Percentiles rank a stretch among this genome's conserved stretches.
Evolutionary conservation across 75 land plant genomes (phyloP).

Genomic region (Pseudotsuga menziesii): DNA sequence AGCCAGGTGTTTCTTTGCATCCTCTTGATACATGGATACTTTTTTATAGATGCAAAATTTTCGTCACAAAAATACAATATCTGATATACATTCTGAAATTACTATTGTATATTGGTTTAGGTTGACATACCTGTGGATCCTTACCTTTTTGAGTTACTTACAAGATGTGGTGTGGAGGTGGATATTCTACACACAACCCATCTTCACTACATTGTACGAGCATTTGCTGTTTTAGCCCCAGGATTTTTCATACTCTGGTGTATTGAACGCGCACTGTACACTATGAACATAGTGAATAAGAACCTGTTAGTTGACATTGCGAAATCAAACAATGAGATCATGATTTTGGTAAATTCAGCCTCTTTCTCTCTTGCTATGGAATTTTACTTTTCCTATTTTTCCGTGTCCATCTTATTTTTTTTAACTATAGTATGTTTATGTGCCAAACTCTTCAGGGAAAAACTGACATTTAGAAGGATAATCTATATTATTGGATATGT

Average conservation of each 20-base stretch:
- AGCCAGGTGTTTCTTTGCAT: not conserved
- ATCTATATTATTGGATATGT: no score
- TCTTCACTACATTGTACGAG: conserved; percentile 58
- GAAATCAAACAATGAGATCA: not conserved
- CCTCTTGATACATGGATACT: not conserved
- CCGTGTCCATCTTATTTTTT: not conserved
- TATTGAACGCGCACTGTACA: not conserved
- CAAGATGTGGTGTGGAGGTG: conserved; percentile 72
- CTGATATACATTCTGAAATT: not conserved
- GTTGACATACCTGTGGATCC: conserved; percentile 98
- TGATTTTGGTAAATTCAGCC: not conserved
- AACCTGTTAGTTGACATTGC: not conserved
- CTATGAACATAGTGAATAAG: not conserved
- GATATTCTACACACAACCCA: conserved; percentile 60
- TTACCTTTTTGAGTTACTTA: conserved; percentile 68
- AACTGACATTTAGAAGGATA: no score
- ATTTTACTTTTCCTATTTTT: no score
- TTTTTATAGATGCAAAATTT: not conserved
- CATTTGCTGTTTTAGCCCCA: conserved; percentile 65
- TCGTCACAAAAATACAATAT: not conserved
- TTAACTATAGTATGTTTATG: not conserved
- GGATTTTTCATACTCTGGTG: conserved; percentile 55
- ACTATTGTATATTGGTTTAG: conserved; percentile 29
- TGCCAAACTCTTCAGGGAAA: not conserved
- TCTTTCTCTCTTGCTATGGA: no score